Evolutionary conservation across 139 green algal species (phyloP).

Genomic region (Chlamydomonas sp.): DNA sequence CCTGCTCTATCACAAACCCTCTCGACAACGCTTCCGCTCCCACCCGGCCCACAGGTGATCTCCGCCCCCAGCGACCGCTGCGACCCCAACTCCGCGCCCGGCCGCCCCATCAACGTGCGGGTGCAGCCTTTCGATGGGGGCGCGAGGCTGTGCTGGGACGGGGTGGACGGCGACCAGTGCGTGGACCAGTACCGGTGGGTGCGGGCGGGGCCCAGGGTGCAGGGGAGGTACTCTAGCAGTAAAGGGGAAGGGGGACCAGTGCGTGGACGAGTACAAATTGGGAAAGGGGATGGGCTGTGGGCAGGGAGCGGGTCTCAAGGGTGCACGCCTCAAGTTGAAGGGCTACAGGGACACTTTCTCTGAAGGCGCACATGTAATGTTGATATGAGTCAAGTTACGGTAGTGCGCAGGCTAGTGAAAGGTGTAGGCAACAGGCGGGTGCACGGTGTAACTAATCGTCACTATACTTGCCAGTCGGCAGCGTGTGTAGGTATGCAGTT

Average conservation of each 20-base stretch:
- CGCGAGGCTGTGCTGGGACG: conserved; percentile 33
- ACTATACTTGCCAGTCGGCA: too few relatives aligned
- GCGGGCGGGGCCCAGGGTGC: not conserved
- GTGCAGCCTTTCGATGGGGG: conserved; percentile 4
- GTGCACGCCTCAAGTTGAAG: not conserved
- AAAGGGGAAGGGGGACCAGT: too few relatives aligned
- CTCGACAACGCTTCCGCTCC: not conserved
- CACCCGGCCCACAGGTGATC: not conserved
- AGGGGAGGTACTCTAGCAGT: not conserved
- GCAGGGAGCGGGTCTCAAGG: not conserved
- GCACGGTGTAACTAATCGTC: too few relatives aligned
- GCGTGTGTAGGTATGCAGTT: too few relatives aligned
- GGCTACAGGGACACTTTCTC: not conserved
- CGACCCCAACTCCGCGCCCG: not conserved
- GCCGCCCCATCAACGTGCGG: conserved; percentile 24
- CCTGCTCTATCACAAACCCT: not conserved
- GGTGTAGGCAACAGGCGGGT: too few relatives aligned
- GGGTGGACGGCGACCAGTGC: conserved; percentile 21
- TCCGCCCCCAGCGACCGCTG: conserved; percentile 22
- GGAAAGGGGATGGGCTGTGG: not conserved
- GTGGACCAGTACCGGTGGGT: conserved; percentile 30
- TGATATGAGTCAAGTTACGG: too few relatives aligned
- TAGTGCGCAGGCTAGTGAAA: too few relatives aligned
- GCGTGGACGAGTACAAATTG: not conserved
- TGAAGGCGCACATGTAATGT: too few relatives aligned